phyloP scores from a whole-genome alignment of 2,329 filamentous ascomycete genomes.

The Penicillium freii region DNA sequence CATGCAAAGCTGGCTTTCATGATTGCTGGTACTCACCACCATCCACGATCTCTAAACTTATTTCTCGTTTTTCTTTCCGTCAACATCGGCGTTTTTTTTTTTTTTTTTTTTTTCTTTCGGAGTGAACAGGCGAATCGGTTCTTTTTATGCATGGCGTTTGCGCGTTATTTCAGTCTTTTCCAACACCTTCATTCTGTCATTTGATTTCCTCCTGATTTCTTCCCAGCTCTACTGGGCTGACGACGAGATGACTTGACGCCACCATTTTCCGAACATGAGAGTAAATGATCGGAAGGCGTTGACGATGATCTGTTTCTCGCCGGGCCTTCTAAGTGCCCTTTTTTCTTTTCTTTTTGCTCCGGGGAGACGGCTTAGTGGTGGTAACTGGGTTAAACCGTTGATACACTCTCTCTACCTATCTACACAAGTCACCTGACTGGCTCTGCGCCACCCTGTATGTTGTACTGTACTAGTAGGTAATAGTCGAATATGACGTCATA shows the following conservation, averaged over 20 bases:
- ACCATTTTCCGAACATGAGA: conserved; percentile 17
- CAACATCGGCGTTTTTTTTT: conserved; percentile 8
- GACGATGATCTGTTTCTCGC: conserved; percentile 14
- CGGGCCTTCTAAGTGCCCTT: conserved; percentile 15
- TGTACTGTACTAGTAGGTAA: neutral
- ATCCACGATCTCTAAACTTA: conserved; percentile 13
- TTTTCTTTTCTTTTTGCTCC: conserved; percentile 9
- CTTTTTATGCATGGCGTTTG: conserved; percentile 12
- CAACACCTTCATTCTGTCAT: conserved; percentile 10
- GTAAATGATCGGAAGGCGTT: conserved; percentile 23
- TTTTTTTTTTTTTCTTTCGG: conserved; percentile 3
- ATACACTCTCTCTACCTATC: conserved; percentile 1
- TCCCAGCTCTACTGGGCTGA: conserved; percentile 15
- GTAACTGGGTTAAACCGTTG: neutral
- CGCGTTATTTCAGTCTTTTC: neutral
- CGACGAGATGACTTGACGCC: conserved; percentile 24
- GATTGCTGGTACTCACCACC: conserved; percentile 9
- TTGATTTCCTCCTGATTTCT: conserved; percentile 6
- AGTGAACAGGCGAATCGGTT: conserved; percentile 12
- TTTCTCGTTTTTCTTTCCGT: conserved; percentile 7
- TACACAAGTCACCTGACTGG: conserved; percentile 1
- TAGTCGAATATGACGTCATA: conserved; percentile 1
- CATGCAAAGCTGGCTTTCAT: neutral
- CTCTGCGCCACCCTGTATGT: neutral
- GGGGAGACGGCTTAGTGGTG: conserved; percentile 16